Evolutionary conservation across 768 basidiomycete genomes (phyloP).

Genomic region (Botryobasidium botryosum): DNA sequence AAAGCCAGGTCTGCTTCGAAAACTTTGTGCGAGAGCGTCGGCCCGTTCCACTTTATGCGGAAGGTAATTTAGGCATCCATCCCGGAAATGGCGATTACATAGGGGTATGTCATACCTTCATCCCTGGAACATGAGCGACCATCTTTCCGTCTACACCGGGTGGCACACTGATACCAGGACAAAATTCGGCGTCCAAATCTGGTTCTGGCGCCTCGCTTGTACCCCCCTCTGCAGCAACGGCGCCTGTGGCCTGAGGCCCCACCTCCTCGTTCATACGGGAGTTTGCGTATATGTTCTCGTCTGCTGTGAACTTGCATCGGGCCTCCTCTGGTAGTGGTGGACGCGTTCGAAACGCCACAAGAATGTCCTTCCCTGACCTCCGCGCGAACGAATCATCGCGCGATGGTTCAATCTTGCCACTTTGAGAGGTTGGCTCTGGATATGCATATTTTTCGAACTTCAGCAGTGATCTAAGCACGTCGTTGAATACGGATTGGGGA

Average conservation of each 20-base stretch:
- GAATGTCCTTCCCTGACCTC: slow-evolving; percentile 15
- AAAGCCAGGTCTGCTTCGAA: slow-evolving; percentile 23
- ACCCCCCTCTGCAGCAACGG: slow-evolving; percentile 1
- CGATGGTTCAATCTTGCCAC: too few relatives aligned
- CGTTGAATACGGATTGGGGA: too few relatives aligned
- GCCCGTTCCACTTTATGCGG: slow-evolving; percentile 22
- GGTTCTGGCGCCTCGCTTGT: slow-evolving; percentile 8
- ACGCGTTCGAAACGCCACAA: slow-evolving; percentile 25
- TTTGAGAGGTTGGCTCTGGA: too few relatives aligned
- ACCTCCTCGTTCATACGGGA: too few relatives aligned
- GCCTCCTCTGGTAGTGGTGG: slow-evolving; percentile 19
- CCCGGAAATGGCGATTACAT: neutral
- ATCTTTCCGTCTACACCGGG: slow-evolving; percentile 21
- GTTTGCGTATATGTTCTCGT: too few relatives aligned
- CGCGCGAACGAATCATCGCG: too few relatives aligned
- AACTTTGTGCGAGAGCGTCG: slow-evolving; percentile 21
- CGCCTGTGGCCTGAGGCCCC: slow-evolving; percentile 11
- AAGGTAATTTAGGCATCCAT: neutral
- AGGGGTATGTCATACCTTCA: slow-evolving; percentile 16
- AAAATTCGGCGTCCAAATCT: slow-evolving; percentile 16
- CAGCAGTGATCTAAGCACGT: too few relatives aligned
- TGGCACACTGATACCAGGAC: slow-evolving; percentile 18
- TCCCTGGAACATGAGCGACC: slow-evolving; percentile 22
- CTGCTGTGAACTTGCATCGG: slow-evolving; percentile 7
- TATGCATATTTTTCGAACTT: too few relatives aligned